Base-by-base conservation (phyloP, 176 grass and related monocot species). In the Avena sativa region DNA sequence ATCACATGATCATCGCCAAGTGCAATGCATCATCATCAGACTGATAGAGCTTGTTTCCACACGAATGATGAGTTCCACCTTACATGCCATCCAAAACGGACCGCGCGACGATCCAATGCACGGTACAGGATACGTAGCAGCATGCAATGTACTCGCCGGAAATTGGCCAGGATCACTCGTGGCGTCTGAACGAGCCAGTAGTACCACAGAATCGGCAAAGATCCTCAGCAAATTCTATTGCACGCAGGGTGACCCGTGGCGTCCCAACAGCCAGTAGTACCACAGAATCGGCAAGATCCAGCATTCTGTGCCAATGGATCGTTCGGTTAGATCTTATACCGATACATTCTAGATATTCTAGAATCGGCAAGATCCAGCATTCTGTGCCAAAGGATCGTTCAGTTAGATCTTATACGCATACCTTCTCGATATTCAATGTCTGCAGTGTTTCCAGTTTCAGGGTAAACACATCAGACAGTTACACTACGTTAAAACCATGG, bases 51-150 rank as follows among this genome's bases (percentile, higher is more conserved):
- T 19, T 19, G 23, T 4, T 30, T 53, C 11, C 73, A 43, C n/a
- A 80, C 6, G 55, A 60, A 79, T 61, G 76, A 79, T 60, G 55
- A 59, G 55, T 25, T 44, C 34, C 14, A 67, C 64, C 64, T 3
- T 36, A 5, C 76, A 44, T 63, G 78, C 2, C 58, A 47, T 80
- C 78, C 58, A 63, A 28, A 63, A 64, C 78, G 8, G 16, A 47
- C 32, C 32, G 78, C 38, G n/a, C n/a, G 4, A 17, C 7, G 57
- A 44, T 62, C 36, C 77, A 46, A 62, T 79, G 78, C n/a, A 62
- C 57, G 78, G 47, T 47, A 16, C 56, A 62, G 0, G 20, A 61
- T 25, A 25, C 36, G 36, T 79, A 16, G 55, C 56, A 25, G 77
- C 56, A 79, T 61, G 38, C 77, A 61, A 2, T 26, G 77, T 16